Evolutionary conservation across 768 basidiomycete genomes (phyloP).

Genomic region (Boletus sp.): DNA sequence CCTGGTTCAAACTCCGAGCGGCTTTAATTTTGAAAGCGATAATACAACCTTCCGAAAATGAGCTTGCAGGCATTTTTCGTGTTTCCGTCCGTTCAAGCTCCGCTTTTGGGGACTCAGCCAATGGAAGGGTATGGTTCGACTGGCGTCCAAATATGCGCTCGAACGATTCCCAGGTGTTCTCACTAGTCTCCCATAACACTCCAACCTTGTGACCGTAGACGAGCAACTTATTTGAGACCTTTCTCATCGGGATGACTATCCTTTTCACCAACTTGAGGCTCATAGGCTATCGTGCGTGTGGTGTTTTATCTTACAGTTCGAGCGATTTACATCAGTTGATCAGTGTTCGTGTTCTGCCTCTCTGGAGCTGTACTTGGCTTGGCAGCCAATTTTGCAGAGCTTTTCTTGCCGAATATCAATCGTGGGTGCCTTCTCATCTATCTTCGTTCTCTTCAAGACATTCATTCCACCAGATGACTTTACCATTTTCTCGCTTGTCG

Average conservation of each 20-base stretch:
- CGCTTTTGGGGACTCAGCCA: neutral
- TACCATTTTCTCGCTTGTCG: constrained; percentile 63
- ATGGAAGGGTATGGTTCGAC: constrained; percentile 2
- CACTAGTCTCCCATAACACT: constrained; percentile 1
- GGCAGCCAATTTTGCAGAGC: constrained; percentile 58
- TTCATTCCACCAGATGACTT: constrained; percentile 54
- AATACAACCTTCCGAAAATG: neutral
- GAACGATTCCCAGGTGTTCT: constrained; percentile 16
- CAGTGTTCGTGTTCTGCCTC: constrained; percentile 39
- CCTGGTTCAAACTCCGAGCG: neutral
- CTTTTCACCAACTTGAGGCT: constrained; percentile 57
- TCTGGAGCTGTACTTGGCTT: constrained; percentile 61
- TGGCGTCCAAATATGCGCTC: constrained; percentile 14
- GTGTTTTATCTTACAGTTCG: neutral
- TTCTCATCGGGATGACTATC: constrained; percentile 46
- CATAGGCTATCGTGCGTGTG: constrained; percentile 45
- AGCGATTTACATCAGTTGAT: constrained; percentile 22
- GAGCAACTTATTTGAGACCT: constrained; percentile 3
- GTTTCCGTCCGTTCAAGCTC: constrained; percentile 8
- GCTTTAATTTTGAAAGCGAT: neutral
- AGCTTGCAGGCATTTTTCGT: too few species aligned
- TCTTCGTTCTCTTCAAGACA: neutral
- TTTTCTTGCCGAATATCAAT: constrained; percentile 64
- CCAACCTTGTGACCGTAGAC: constrained; percentile 6
- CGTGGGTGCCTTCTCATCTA: constrained; percentile 40